Evolutionary conservation across 208 protist genomes (phyloP).

Genomic region (Leishmania major): DNA sequence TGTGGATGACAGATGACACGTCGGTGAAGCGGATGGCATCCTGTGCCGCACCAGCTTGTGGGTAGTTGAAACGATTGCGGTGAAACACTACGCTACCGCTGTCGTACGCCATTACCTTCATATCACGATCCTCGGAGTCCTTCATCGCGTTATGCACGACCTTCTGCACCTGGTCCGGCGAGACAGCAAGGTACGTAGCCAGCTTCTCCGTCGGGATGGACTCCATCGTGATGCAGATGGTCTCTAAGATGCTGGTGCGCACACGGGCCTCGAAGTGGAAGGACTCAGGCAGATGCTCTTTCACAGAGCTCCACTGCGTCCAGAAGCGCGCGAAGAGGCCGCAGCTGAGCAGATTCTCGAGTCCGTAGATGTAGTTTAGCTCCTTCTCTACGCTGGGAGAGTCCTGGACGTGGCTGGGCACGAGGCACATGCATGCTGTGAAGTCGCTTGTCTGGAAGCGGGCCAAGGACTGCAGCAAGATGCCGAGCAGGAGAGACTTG

Average conservation of each 20-base stretch:
- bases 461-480: conserved; percentile 82
- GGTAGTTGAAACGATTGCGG: conserved; percentile 72
- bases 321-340: conserved; percentile 84
- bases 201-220: conserved; percentile 49
- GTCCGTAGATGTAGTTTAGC: conserved; percentile 80
- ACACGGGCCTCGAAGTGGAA: conserved; percentile 82
- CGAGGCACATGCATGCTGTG: conserved; percentile 85
- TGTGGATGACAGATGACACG: conserved; percentile 48
- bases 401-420: conserved; percentile 83
- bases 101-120: conserved; percentile 49
- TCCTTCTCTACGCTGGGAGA: conserved; percentile 76
- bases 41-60: conserved; percentile 63
- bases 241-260: conserved; percentile 78
- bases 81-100: conserved; percentile 59
- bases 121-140: conserved; percentile 50
- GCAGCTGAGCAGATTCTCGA: conserved; percentile 89
- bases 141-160: conserved; percentile 71
- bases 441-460: conserved; percentile 89
- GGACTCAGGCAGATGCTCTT: conserved; percentile 67
- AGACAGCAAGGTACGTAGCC: conserved; percentile 63
- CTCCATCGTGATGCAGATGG: conserved; percentile 71
- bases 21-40: conserved; percentile 68
- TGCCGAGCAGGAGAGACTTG: conserved; percentile 74
- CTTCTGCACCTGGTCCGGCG: conserved; percentile 45
- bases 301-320: conserved; percentile 67